phyloP scores from a whole-genome alignment of 1,284 basidiomycete species.

The Cutaneotrichosporon sp. region DNA sequence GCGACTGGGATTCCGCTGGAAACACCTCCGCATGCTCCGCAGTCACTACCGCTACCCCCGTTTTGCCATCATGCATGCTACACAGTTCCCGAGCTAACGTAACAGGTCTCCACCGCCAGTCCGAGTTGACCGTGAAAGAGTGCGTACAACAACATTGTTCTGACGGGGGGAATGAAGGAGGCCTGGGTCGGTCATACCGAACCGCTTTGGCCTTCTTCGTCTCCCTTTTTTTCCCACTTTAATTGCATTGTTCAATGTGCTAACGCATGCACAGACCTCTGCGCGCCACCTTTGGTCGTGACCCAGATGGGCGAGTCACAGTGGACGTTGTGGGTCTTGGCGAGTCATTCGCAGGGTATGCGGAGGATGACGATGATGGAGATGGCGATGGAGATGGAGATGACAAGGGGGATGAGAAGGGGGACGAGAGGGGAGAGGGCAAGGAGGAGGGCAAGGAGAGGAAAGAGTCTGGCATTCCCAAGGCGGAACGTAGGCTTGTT shows the following conservation, averaged over 20 bases:
- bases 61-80: not conserved
- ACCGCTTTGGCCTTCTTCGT: not conserved
- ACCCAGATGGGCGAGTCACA: not conserved
- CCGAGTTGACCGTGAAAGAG: constrained; percentile 47
- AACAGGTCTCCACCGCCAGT: constrained; percentile 46
- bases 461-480: too few species aligned
- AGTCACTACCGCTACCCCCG: not conserved
- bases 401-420: not conserved
- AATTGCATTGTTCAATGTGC: too few species aligned
- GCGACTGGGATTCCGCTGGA: too few species aligned
- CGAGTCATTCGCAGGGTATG: constrained; percentile 43
- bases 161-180: not conserved
- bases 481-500: too few species aligned
- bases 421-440: too few species aligned
- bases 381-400: constrained; percentile 6
- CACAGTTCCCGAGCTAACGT: not conserved
- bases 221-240: too few species aligned
- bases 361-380: constrained; percentile 30
- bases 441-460: too few species aligned
- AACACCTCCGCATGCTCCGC: not conserved
- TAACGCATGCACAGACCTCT: constrained; percentile 5
- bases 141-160: too few species aligned
- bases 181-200: too few species aligned
- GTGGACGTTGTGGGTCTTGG: constrained; percentile 45
- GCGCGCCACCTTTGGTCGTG: constrained; percentile 2